Percentiles rank a stretch among this genome's conserved stretches.
phyloP scores from a whole-genome alignment of 2,329 filamentous ascomycete genomes.

The Fusarium equiseti region DNA sequence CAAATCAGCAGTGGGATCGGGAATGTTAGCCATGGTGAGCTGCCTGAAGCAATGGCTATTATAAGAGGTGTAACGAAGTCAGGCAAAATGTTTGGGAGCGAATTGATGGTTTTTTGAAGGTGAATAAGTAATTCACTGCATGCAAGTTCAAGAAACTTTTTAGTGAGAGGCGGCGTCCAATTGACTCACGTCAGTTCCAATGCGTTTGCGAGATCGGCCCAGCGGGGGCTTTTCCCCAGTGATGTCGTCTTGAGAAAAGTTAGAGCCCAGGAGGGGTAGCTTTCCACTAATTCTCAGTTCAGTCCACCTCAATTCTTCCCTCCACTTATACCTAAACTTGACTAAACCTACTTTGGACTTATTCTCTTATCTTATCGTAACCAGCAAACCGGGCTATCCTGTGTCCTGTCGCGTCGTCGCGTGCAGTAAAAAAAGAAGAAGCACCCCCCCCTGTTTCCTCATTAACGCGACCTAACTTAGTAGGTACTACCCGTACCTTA shows the following conservation, averaged over 20 bases:
- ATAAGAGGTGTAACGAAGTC: not conserved
- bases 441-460: constrained; percentile 20
- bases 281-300: constrained; percentile 12
- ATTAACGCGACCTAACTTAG: constrained; percentile 31
- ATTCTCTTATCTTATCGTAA: constrained; percentile 37
- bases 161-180: constrained; percentile 1
- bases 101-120: constrained; percentile 3
- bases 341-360: not conserved
- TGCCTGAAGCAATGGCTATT: not conserved
- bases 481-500: not conserved
- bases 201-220: constrained; percentile 24
- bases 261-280: constrained; percentile 13
- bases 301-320: not conserved
- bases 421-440: constrained; percentile 12
- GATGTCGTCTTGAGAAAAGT: constrained; percentile 1
- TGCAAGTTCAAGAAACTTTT: constrained; percentile 15
- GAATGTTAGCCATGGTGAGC: constrained; percentile 49
- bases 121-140: not conserved
- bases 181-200: constrained; percentile 26
- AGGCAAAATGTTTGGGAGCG: not conserved
- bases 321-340: not conserved
- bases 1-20: constrained; percentile 77
- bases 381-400: not conserved
- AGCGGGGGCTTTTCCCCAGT: constrained; percentile 19
- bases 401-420: constrained; percentile 38